Conservation (phyloP, 805 yeast species). For the Groenewaldozyma salmanticensis region DNA sequence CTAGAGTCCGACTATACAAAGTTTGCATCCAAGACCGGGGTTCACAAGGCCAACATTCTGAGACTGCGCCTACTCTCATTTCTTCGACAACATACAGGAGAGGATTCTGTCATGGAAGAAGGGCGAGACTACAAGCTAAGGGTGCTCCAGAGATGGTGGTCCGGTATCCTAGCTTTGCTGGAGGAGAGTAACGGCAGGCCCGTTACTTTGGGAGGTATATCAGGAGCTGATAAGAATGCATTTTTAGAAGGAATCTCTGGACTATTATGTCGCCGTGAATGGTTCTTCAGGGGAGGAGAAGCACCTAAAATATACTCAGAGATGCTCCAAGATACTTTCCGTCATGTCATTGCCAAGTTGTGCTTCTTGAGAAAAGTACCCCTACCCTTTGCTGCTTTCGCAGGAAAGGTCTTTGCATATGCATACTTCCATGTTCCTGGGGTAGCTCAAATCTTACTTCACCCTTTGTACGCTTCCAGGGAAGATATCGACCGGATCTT, state of each 20-base stretch:
- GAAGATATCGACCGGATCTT: constrained; percentile 20
- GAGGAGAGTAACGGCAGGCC: constrained; percentile 14
- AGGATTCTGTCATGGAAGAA: constrained; percentile 6
- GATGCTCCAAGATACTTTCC: constrained; percentile 42
- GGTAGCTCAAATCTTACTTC: constrained; percentile 38
- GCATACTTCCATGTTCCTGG: constrained; percentile 46
- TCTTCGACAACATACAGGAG: constrained; percentile 22
- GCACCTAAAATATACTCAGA: constrained; percentile 13
- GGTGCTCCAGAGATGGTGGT: constrained; percentile 32
- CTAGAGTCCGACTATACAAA: constrained; percentile 23
- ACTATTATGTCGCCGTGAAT: constrained; percentile 29
- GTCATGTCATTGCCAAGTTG: constrained; percentile 40
- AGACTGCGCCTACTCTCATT: constrained; percentile 35
- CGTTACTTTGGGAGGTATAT: constrained; percentile 13
- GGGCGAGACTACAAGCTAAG: constrained; percentile 16
- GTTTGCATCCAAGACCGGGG: constrained; percentile 23
- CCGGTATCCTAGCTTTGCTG: constrained; percentile 24
- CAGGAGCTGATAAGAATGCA: constrained; percentile 30
- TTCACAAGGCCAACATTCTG: constrained; percentile 29
- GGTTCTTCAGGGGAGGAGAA: constrained; percentile 24
- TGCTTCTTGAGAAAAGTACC: constrained; percentile 39
- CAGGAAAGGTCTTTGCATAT: constrained; percentile 64
- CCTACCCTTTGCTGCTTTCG: constrained; percentile 50
- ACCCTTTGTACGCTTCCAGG: constrained; percentile 22
- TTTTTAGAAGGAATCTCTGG: constrained; percentile 32